Base-by-base conservation (phyloP, 257 asterid species). In the Ballota nigra region DNA sequence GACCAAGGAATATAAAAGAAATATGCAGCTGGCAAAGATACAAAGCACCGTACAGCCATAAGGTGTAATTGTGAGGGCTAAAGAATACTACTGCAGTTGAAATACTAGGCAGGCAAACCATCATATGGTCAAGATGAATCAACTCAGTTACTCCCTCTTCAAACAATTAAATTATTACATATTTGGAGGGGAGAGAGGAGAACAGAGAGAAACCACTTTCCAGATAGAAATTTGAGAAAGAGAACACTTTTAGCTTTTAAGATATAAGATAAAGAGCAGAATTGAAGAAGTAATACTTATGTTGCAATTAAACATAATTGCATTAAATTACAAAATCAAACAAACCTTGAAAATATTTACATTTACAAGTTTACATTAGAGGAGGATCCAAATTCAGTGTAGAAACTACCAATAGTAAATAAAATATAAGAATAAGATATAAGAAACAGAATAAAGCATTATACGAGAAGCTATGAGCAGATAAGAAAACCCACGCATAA, bases 121-220 rank as follows among this genome's bases (percentile, higher is more conserved):
- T 73, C 62, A 73, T 13, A 38, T 76, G 18, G 55, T 23, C 73
- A 51, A 58, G 47, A 56, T 71, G 29, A 66, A 19, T 68, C 58
- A 58, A 29, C 33, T 40, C 69, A 18, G 15, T 66, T 55, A 45
- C 34, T 68, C 68, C 56, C 51, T 22, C 51, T 11, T 34, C 69
- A 57, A 51, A 29, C 66, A 58, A 33, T 6, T 33, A 13, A 34
- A 58, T 12, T 19, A 74, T 31, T 22, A 26, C 57, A 59, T 31
- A 29, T 68, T n/a, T n/a, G n/a, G n/a, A n/a, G n/a, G n/a, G n/a
- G n/a, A n/a, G n/a, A n/a, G n/a, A n/a, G n/a, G n/a, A n/a, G n/a
- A n/a, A n/a, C n/a, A n/a, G n/a, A n/a, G n/a, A n/a, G n/a, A n/a
- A n/a, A n/a, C n/a, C n/a, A n/a, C n/a, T n/a, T n/a, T n/a, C n/a